Conservation (phyloP, 2,329 filamentous ascomycete species). For the Trichocomaceae sp. region DNA sequence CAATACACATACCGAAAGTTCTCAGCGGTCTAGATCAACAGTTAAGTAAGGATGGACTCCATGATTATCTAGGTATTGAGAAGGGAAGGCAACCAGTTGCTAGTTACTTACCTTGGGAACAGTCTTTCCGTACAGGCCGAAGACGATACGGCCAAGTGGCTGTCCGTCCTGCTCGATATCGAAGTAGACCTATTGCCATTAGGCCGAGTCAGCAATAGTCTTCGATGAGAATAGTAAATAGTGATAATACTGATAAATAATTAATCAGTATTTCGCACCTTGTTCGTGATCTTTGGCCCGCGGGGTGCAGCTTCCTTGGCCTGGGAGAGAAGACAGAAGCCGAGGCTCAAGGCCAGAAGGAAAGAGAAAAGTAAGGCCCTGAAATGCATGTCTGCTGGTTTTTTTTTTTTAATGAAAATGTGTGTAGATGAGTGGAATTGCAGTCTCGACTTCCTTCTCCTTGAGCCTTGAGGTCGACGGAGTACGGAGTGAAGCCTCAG, state of each 20-base stretch:
- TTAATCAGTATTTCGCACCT: constrained; percentile 47
- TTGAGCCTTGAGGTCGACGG: constrained; percentile 13
- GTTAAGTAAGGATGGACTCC: constrained; percentile 15
- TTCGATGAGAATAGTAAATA: neutral
- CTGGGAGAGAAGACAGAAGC: constrained; percentile 62
- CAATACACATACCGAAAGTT: constrained; percentile 49
- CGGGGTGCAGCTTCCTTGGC: constrained; percentile 54
- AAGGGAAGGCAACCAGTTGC: neutral
- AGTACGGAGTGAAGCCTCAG: constrained; percentile 15
- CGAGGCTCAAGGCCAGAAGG: constrained; percentile 66
- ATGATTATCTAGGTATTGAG: neutral
- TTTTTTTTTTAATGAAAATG: neutral
- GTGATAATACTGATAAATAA: no score
- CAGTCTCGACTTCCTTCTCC: constrained; percentile 4
- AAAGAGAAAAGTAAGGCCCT: constrained; percentile 51
- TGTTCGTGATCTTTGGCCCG: constrained; percentile 91
- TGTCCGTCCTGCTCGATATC: constrained; percentile 60
- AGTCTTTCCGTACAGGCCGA: constrained; percentile 62
- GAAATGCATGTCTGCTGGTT: constrained; percentile 26
- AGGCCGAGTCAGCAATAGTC: neutral
- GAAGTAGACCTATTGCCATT: constrained; percentile 51
- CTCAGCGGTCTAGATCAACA: constrained; percentile 51
- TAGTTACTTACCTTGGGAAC: constrained; percentile 51
- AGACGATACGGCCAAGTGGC: constrained; percentile 53
- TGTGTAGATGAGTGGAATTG: neutral